phyloP scores from a whole-genome alignment of 2,329 filamentous ascomycete genomes.

The Microthyrium microscopicum region DNA sequence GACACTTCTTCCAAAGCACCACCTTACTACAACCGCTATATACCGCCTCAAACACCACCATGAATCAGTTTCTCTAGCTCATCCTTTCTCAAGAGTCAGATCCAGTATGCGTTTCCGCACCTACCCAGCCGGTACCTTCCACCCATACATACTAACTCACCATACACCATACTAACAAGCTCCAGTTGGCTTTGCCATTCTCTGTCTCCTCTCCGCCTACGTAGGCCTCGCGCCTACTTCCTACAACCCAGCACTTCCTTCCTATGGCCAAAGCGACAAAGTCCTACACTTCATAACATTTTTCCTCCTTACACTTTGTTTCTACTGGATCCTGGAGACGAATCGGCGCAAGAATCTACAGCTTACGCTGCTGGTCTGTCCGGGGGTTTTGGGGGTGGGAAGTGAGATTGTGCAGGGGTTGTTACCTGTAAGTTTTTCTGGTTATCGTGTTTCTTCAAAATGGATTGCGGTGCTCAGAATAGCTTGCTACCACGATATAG shows the following conservation, averaged over 20 bases:
- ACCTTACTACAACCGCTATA: too few relatives aligned
- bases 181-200: constrained; percentile 33
- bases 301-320: constrained; percentile 65
- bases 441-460: constrained; percentile 21
- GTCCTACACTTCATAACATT: constrained; percentile 74
- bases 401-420: constrained; percentile 62
- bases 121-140: constrained; percentile 4
- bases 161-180: neutral
- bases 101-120: too few relatives aligned
- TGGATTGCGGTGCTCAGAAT: neutral
- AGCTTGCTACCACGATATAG: neutral
- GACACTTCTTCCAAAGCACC: too few relatives aligned
- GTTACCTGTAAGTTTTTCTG: constrained; percentile 43
- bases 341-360: constrained; percentile 71
- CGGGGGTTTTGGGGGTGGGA: constrained; percentile 51
- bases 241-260: constrained; percentile 33
- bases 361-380: constrained; percentile 67
- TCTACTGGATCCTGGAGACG: constrained; percentile 97
- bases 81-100: too few relatives aligned
- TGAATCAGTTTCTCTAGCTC: too few relatives aligned
- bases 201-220: constrained; percentile 28
- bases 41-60: too few relatives aligned
- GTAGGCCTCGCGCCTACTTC: constrained; percentile 50
- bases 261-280: constrained; percentile 66
- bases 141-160: constrained; percentile 1